These are phyloP conservation scores for Cryptosporidium muris DNA, from an alignment of 169 alveolate genomes.

Conservation along the genomic window DNA sequence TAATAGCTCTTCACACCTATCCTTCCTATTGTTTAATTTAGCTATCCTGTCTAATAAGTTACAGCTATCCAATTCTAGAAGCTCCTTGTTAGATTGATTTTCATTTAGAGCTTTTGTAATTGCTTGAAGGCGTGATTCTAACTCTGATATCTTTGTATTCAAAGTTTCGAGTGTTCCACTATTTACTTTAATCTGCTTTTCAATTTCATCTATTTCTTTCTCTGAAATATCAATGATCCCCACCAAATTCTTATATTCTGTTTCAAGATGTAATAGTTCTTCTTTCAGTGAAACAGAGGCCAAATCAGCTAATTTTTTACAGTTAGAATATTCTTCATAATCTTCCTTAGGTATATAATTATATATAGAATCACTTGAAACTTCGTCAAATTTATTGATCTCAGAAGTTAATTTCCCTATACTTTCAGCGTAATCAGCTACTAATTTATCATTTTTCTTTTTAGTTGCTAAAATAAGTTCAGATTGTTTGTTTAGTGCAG, in stretches of 20 bases:
- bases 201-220: slow-evolving; percentile 42
- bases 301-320: slow-evolving; percentile 49
- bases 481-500: slow-evolving; percentile 10
- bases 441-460: slow-evolving; percentile 18
- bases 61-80: slow-evolving; percentile 68
- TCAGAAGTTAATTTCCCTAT: background rate
- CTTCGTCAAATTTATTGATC: slow-evolving; percentile 1
- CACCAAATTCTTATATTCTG: slow-evolving; percentile 15
- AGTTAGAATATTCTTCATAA: slow-evolving; percentile 48
- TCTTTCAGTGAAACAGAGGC: slow-evolving; percentile 40
- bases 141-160: slow-evolving; percentile 5
- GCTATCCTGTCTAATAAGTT: slow-evolving; percentile 71
- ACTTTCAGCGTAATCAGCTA: slow-evolving; percentile 5
- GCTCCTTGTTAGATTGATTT: slow-evolving; percentile 28
- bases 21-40: slow-evolving; percentile 70
- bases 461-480: background rate
- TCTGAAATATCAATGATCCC: slow-evolving; percentile 54
- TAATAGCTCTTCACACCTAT: slow-evolving; percentile 70
- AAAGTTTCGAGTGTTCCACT: slow-evolving; percentile 14
- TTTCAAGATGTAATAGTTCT: slow-evolving; percentile 31
- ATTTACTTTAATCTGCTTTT: slow-evolving; percentile 2
- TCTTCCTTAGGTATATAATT: slow-evolving; percentile 16
- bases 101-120: slow-evolving; percentile 1
- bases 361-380: slow-evolving; percentile 12
- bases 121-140: slow-evolving; percentile 13